Base-by-base conservation (phyloP, 306 rosid species). In the Lupinus albus region DNA sequence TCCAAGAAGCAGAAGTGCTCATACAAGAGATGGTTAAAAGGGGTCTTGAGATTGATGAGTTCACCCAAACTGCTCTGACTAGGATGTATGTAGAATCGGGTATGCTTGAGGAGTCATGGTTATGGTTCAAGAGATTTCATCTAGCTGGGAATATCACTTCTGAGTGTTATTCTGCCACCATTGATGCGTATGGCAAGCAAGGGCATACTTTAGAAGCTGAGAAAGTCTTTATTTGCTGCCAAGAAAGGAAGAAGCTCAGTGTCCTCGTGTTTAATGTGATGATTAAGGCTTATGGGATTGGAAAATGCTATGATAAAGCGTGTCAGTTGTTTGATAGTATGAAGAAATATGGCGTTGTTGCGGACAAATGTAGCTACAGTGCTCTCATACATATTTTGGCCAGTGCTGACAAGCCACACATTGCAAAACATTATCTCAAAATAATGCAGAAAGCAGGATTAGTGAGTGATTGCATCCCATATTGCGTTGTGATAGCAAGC, bases 201-300 rank as follows among this genome's bases (percentile, higher is more conserved):
- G 93, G 95, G 38, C 65, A 77, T 68, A 70, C 74, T 46, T 69
- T 50, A 55, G 91, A 88, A 88, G 97, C 97, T 52, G 92, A 91
- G 75, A 83, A 76, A 69, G 85, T 91, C 64, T 91, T 91, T 59
- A 17, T 41, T 14, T 84, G 86, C 77, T 88, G 91, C 84, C 85
- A 69, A 72, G 92, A 84, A 72, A 74, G 61, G 72, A 83, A 79
- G 68, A 91, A 76, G 67, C 78, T 78, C 63, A 78, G 72, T 9
- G 92, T 81, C 60, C 84, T 86, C 21, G 81, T 0, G 45, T 50
- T 64, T 71, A 78, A 78, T 71, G 81, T 78, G 74, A 78, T 78
- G 81, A 88, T 88, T 58, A 91, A 91, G 66, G 92, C 97, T 64
- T 91, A 83, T 73, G 97, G 97, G 36, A 57, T 88, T 52, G 95